These are phyloP conservation scores for Eucalyptus rudis DNA, from an alignment of 345 rosid genomes.

Conservation along the genomic window DNA sequence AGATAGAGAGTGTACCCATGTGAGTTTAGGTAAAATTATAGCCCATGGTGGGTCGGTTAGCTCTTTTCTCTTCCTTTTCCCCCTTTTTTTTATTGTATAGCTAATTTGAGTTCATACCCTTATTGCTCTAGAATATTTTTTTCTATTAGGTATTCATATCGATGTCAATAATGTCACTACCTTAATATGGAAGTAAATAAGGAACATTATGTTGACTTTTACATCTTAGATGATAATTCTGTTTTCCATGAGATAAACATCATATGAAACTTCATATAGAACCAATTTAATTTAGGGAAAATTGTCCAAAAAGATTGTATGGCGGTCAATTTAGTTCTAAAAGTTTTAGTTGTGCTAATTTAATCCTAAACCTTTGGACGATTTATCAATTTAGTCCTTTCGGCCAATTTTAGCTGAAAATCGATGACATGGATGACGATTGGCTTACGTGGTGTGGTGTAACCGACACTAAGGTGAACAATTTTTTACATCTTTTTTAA, in stretches of 20 bases:
- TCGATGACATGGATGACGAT: no score
- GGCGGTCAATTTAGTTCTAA: no score
- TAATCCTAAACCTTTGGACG: no score
- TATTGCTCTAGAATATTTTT: neutral
- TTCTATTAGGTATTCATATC: neutral
- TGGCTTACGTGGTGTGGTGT: no score
- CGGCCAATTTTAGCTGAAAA: no score
- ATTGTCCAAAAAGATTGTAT: no score
- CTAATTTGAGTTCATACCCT: neutral
- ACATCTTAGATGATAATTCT: neutral
- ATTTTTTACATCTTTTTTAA: no score
- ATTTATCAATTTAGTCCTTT: no score
- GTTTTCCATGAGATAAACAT: neutral
- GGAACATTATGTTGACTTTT: neutral
- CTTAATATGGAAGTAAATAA: neutral
- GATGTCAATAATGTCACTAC: neutral
- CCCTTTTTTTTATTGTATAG: neutral
- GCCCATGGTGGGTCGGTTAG: neutral
- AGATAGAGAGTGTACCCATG: neutral
- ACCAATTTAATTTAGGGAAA: neutral
- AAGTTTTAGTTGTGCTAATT: no score
- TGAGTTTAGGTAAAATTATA: neutral
- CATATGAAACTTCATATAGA: neutral
- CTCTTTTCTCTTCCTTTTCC: accelerated
- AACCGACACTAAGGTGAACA: no score